These are phyloP conservation scores for Achaetomiella virescens DNA, from an alignment of 495 filamentous ascomycete genomes.

Conservation along the genomic window DNA sequence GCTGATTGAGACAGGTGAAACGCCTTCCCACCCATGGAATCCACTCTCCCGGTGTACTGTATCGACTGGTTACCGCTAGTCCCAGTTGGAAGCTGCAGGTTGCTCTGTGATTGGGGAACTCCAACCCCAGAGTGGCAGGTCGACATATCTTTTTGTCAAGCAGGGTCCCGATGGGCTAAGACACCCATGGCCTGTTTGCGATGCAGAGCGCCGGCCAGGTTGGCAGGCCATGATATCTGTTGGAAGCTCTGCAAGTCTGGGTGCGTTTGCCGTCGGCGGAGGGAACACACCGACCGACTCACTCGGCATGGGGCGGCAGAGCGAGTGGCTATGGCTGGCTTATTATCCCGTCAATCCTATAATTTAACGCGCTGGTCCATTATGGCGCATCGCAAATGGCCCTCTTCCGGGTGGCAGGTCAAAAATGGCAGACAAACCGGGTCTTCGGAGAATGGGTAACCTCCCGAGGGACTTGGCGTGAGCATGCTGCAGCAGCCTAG, in stretches of 20 bases:
- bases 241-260: slow-evolving; percentile 8
- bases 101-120: slow-evolving; percentile 23
- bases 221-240: slow-evolving; percentile 5
- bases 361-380: slow-evolving; percentile 13
- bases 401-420: slow-evolving; percentile 9
- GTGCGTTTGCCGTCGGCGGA: slow-evolving; percentile 1
- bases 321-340: slow-evolving; percentile 12
- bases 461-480: slow-evolving; percentile 17
- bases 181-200: slow-evolving; percentile 23
- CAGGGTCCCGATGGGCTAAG: slow-evolving; percentile 12
- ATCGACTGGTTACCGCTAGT: slow-evolving; percentile 17
- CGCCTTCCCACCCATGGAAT: slow-evolving; percentile 3
- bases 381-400: slow-evolving; percentile 15
- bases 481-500: background rate
- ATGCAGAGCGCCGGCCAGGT: slow-evolving; percentile 9
- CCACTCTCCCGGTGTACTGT: slow-evolving; percentile 11
- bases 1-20: slow-evolving; percentile 14
- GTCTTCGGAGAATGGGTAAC: slow-evolving; percentile 13
- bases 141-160: slow-evolving; percentile 20
- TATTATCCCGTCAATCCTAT: slow-evolving; percentile 13
- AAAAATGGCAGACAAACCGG: slow-evolving; percentile 19
- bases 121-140: slow-evolving; percentile 9
- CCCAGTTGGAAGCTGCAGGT: slow-evolving; percentile 19
- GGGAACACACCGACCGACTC: slow-evolving; percentile 9
- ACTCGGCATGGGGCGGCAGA: slow-evolving; percentile 5